Conservation (phyloP, 2,329 filamentous ascomycete species). For the Paraphoma chrysanthemicola region DNA sequence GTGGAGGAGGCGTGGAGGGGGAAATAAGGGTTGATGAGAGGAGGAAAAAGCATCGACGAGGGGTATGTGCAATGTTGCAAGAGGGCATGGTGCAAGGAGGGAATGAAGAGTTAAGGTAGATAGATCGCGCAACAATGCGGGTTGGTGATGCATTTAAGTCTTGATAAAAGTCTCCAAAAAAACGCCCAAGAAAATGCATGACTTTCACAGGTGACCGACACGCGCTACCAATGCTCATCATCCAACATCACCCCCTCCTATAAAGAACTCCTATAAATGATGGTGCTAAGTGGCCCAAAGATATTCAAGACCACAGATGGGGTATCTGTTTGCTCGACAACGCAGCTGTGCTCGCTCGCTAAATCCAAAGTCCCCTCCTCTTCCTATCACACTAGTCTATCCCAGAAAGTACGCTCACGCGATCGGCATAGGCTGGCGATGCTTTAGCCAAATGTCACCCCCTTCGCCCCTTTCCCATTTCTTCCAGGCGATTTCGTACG, state of each 20-base stretch:
- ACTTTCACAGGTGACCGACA: background rate
- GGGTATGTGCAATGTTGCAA: no score
- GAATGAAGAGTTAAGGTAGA: no score
- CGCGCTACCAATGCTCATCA: background rate
- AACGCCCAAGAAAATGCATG: background rate
- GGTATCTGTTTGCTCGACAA: conserved; percentile 1
- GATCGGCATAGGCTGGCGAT: conserved; percentile 10
- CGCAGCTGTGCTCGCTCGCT: conserved; percentile 10
- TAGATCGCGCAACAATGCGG: no score
- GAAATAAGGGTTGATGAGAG: background rate
- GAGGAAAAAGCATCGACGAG: no score
- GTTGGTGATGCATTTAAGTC: background rate
- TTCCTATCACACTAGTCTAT: background rate
- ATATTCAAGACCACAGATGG: background rate
- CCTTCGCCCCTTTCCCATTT: conserved; percentile 85
- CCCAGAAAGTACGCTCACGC: background rate
- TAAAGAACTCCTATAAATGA: background rate
- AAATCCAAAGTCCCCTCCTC: conserved; percentile 14
- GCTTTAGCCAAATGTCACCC: conserved; percentile 85
- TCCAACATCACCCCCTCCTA: background rate
- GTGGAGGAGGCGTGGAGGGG: background rate
- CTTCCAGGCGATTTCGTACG: conserved; percentile 87
- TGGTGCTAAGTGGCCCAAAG: conserved; percentile 1
- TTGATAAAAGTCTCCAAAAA: background rate
- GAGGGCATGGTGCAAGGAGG: no score